A percentile compares a stretch with the other conserved stretches of the same genome.
Conservation (phyloP, 345 rosid species). For the Clarkia xantiana region DNA sequence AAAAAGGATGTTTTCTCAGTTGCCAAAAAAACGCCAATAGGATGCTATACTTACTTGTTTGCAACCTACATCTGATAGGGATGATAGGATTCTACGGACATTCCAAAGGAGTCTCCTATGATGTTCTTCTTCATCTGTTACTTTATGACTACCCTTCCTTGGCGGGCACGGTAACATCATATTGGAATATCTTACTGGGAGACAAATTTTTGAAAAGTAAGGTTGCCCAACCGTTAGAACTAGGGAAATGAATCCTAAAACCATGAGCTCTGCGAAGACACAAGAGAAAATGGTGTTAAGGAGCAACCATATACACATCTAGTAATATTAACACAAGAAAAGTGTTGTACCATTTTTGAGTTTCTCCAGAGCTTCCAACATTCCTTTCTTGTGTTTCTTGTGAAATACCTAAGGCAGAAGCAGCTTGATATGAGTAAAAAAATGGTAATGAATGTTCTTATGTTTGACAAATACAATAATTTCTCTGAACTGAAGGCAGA, state of each 20-base stretch:
- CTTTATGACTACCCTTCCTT: not conserved
- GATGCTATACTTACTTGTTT: too few relatives aligned
- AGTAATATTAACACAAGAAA: not conserved
- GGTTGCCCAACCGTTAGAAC: constrained; percentile 30
- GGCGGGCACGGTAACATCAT: constrained; percentile 42
- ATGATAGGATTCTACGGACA: too few relatives aligned
- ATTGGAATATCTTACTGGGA: constrained; percentile 20
- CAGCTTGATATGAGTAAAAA: not conserved
- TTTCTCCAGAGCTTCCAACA: constrained; percentile 48
- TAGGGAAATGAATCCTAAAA: constrained; percentile 51
- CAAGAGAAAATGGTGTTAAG: not conserved
- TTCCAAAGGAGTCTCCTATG: too few relatives aligned
- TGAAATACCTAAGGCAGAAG: constrained; percentile 26
- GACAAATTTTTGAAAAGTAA: constrained; percentile 29
- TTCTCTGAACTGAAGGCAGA: too few relatives aligned
- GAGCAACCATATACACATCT: not conserved
- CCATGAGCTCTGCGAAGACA: constrained; percentile 38
- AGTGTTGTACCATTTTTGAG: constrained; percentile 30
- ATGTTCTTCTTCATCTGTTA: not conserved
- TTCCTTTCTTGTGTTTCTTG: constrained; percentile 33
- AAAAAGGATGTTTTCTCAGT: too few relatives aligned
- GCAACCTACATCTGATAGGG: too few relatives aligned
- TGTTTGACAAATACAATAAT: not conserved
- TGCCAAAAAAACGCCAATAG: too few relatives aligned
- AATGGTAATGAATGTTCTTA: not conserved